Base-by-base conservation (phyloP, 805 yeast species). In the Hanseniaspora occidentalis region DNA sequence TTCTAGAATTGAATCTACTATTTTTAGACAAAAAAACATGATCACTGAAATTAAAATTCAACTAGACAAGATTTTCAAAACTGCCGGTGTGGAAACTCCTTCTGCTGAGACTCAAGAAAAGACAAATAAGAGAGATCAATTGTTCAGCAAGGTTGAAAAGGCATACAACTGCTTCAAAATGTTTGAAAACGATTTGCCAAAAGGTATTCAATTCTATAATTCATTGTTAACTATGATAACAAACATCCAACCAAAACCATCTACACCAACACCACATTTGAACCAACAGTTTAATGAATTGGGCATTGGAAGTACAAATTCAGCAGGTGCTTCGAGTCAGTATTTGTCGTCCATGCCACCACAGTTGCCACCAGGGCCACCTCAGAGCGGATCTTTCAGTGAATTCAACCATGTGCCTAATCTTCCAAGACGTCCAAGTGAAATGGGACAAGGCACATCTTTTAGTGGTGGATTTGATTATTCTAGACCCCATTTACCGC, bases 141-240 rank as follows among this genome's bases (percentile, higher is more conserved):
- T 64, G 48, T 67, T 67, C 37, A 64, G 60, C 5, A 61, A 64
- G 36, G 62, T 71, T 42, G 56, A 69, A 39, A 54, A 60, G 6
- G 78, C 85, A 1, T 71, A 69, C 49, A 65, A 69, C 6, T 61
- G 63, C 16, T 85, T 88, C 77, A 65, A 65, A 27, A 68, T 69
- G 13, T 79, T 77, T 48, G 57, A 64, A 10, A 62, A 62, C 6
- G 95, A 94, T 5, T 55, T 74, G 41, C 58, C 62, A 13, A 77
- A 74, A 47, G 94, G 94, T 0, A 49, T 60, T 8, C 67, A 61
- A 9, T 83, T 84, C 52, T 89, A 89, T 56, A 59, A 62, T 6
- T 70, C 74, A 44, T 53, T 56, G 47, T 45, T 48, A 45, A 60
- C 49, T 35, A 56, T 58, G 53, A 23, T 33, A 4, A 19, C 7